Evolutionary conservation across 2,329 filamentous ascomycete genomes (phyloP).

Genomic region (Rhynchosporium secalis): DNA sequence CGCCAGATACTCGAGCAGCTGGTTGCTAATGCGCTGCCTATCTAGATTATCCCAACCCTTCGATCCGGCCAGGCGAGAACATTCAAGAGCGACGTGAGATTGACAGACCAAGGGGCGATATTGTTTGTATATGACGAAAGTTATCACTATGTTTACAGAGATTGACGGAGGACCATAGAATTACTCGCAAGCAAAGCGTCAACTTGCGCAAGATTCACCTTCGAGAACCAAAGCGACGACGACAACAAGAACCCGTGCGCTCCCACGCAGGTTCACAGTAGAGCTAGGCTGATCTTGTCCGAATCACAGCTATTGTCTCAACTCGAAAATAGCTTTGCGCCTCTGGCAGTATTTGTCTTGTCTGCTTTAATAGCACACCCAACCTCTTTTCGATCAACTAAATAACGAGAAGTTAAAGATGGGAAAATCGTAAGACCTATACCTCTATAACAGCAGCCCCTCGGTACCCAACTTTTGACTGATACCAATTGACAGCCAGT

Average conservation of each 20-base stretch:
- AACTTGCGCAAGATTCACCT: constrained; percentile 2
- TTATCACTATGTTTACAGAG: neutral
- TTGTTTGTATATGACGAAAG: neutral
- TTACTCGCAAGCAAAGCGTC: neutral
- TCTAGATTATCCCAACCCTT: constrained; percentile 14
- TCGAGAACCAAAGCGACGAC: neutral
- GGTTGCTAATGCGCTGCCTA: constrained; percentile 6
- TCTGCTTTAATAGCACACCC: neutral
- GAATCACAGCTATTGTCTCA: neutral
- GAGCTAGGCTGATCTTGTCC: neutral
- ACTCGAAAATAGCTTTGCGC: constrained; percentile 1
- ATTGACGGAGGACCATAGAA: constrained; percentile 4
- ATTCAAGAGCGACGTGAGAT: constrained; percentile 6
- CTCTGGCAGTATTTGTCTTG: constrained; percentile 6
- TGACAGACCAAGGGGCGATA: constrained; percentile 10
- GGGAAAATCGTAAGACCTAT: constrained; percentile 55
- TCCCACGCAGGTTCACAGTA: neutral
- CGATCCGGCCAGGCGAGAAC: constrained; percentile 11
- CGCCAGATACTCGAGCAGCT: neutral
- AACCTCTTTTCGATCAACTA: neutral
- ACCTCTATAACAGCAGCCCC: constrained; percentile 6
- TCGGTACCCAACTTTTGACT: neutral
- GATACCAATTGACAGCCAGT: constrained; percentile 67
- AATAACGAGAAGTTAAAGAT: constrained; percentile 39
- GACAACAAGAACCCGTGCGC: constrained; percentile 1